A percentile compares a stretch with the other conserved stretches of the same genome.
These are phyloP conservation scores for Aspergillus arachidicola DNA, from an alignment of 2,329 filamentous ascomycete species.

Conservation along the genomic window DNA sequence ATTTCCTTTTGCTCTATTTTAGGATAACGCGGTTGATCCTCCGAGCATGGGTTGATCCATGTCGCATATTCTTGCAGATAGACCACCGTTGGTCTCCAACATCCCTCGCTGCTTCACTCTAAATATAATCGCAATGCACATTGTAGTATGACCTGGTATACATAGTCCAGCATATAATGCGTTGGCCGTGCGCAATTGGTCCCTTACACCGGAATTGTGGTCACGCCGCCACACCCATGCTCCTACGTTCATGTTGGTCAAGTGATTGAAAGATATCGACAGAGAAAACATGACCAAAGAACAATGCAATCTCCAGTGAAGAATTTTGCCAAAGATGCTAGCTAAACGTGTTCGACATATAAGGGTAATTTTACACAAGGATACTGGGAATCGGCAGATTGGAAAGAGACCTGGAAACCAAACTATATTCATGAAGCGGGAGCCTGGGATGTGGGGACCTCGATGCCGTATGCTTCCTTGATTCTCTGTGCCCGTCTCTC, in stretches of 20 bases:
- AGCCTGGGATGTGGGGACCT: slow-evolving; percentile 67
- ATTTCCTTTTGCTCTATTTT: neutral
- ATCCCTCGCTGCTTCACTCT: neutral
- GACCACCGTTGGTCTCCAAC: neutral
- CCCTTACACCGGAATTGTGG: neutral
- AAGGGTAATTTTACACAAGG: slow-evolving; percentile 34
- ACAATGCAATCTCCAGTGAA: slow-evolving; percentile 22
- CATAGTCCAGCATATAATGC: neutral
- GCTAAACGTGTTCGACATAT: slow-evolving; percentile 26
- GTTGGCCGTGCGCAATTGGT: neutral
- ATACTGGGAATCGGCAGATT: slow-evolving; percentile 24
- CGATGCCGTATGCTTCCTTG: slow-evolving; percentile 84
- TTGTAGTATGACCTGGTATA: neutral
- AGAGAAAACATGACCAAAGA: slow-evolving; percentile 1
- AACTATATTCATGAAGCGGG: slow-evolving; percentile 41
- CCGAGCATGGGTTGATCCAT: neutral
- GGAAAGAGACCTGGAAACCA: slow-evolving; percentile 22
- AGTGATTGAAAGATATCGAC: slow-evolving; percentile 1
- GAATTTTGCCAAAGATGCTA: slow-evolving; percentile 21
- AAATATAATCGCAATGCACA: neutral
- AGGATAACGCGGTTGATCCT: neutral
- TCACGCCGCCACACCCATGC: neutral
- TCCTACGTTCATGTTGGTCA: neutral
- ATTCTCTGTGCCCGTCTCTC: slow-evolving; percentile 80
- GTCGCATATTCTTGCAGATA: neutral